Percentiles rank a stretch among this genome's conserved stretches.
These are phyloP conservation scores for Geosiphon pyriformis DNA, from an alignment of 192 early-diverging fungal species.

Conservation along the genomic window DNA sequence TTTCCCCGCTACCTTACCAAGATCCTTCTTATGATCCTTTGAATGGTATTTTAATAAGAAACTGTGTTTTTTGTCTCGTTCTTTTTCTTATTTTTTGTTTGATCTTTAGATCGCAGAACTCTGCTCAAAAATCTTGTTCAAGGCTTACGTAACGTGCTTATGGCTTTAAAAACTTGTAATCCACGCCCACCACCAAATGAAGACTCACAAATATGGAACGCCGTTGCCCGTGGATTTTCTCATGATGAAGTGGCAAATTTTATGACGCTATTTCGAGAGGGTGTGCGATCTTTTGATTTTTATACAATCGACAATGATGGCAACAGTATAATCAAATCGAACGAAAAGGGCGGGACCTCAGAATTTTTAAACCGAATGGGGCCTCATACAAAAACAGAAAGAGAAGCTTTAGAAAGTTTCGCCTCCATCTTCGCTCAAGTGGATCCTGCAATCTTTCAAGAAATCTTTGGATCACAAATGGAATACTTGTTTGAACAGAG, in stretches of 20 bases:
- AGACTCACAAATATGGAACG: slow-evolving; percentile 32
- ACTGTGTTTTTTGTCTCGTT: not conserved
- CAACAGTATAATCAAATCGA: slow-evolving; percentile 27
- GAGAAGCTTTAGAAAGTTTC: slow-evolving; percentile 90
- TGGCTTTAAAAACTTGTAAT: slow-evolving; percentile 68
- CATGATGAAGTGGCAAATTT: slow-evolving; percentile 73
- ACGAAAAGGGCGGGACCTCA: slow-evolving; percentile 16
- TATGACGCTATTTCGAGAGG: slow-evolving; percentile 65
- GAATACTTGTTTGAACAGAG: slow-evolving; percentile 80
- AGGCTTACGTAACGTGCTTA: slow-evolving; percentile 78
- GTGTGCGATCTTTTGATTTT: slow-evolving; percentile 79
- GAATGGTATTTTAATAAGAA: slow-evolving; percentile 49
- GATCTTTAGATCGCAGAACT: slow-evolving; percentile 69
- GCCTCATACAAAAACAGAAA: slow-evolving; percentile 74
- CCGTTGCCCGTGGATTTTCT: slow-evolving; percentile 59
- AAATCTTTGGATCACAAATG: slow-evolving; percentile 89
- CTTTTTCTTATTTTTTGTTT: slow-evolving; percentile 7
- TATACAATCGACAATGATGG: slow-evolving; percentile 63
- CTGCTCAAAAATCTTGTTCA: slow-evolving; percentile 86
- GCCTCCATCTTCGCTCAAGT: slow-evolving; percentile 74
- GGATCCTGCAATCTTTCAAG: slow-evolving; percentile 89
- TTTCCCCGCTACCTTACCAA: slow-evolving; percentile 24
- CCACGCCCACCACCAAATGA: slow-evolving; percentile 43
- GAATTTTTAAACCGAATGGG: slow-evolving; percentile 42
- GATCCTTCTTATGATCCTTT: slow-evolving; percentile 58